Conservation (phyloP, 306 rosid species). For the Ormosia emarginata region DNA sequence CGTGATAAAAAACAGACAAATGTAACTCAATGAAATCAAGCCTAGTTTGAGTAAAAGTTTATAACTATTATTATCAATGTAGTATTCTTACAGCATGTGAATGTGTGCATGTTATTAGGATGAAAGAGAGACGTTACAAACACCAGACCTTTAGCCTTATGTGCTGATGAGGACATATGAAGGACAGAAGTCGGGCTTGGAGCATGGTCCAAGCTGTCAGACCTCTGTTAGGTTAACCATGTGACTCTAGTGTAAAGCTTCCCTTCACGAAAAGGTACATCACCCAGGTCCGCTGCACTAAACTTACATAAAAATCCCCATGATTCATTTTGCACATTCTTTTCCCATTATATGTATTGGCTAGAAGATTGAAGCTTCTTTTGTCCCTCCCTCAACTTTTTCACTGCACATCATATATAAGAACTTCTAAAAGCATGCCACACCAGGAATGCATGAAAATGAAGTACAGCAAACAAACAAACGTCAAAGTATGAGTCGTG, state of each 20-base stretch:
- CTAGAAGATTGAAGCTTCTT: background rate
- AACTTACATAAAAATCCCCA: background rate
- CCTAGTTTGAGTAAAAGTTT: background rate
- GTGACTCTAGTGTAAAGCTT: conserved; percentile 35
- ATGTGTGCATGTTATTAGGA: background rate
- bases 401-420: background rate
- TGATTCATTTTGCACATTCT: background rate
- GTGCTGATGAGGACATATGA: conserved; percentile 28
- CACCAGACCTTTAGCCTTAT: background rate
- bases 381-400: background rate
- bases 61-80: background rate
- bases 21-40: background rate
- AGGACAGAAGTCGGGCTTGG: conserved; percentile 21
- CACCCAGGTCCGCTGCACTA: background rate
- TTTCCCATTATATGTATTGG: background rate
- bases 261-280: background rate
- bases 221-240: conserved; percentile 39
- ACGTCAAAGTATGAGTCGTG: background rate
- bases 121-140: background rate
- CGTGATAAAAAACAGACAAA: background rate
- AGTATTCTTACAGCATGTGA: background rate
- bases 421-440: background rate
- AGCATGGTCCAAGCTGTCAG: conserved; percentile 55
- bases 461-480: background rate
- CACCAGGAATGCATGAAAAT: background rate